Conservation (phyloP, 2,329 filamentous ascomycete species). For the Fusarium sambucinum region DNA sequence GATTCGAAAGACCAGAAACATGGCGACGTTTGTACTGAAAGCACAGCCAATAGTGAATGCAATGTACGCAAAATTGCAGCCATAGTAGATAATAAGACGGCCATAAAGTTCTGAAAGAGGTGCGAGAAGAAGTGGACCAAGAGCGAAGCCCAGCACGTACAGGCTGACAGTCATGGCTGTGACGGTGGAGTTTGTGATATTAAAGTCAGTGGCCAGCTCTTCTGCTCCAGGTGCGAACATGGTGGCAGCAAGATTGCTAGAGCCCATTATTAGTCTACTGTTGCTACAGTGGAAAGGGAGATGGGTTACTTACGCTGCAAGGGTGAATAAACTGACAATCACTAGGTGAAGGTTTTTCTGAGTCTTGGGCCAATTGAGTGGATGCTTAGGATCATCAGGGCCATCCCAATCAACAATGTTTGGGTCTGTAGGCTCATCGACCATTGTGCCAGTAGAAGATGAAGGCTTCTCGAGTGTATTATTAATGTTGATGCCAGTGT, state of each 20-base stretch:
- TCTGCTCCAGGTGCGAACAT: constrained; percentile 43
- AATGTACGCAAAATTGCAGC: constrained; percentile 14
- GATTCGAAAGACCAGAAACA: constrained; percentile 37
- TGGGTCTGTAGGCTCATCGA: not conserved
- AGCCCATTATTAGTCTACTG: not conserved
- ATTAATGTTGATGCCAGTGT: too few relatives aligned
- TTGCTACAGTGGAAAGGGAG: too few relatives aligned
- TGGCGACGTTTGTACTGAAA: constrained; percentile 20
- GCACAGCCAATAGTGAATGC: constrained; percentile 32
- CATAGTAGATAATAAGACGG: constrained; percentile 30
- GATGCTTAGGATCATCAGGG: constrained; percentile 68
- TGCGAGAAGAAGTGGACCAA: constrained; percentile 36
- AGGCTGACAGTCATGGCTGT: constrained; percentile 31
- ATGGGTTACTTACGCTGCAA: constrained; percentile 27
- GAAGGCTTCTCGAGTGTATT: constrained; percentile 4
- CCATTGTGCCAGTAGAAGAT: not conserved
- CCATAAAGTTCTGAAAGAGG: constrained; percentile 38
- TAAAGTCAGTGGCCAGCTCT: constrained; percentile 28
- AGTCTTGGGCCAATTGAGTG: constrained; percentile 71
- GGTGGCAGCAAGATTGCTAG: constrained; percentile 38
- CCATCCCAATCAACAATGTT: constrained; percentile 70
- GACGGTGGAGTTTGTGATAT: constrained; percentile 18
- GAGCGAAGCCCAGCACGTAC: constrained; percentile 35
- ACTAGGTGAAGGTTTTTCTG: constrained; percentile 58
- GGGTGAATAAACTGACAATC: constrained; percentile 61